Conservation (phyloP, 805 yeast genomes). For the Cyberlindnera mycetangii region DNA sequence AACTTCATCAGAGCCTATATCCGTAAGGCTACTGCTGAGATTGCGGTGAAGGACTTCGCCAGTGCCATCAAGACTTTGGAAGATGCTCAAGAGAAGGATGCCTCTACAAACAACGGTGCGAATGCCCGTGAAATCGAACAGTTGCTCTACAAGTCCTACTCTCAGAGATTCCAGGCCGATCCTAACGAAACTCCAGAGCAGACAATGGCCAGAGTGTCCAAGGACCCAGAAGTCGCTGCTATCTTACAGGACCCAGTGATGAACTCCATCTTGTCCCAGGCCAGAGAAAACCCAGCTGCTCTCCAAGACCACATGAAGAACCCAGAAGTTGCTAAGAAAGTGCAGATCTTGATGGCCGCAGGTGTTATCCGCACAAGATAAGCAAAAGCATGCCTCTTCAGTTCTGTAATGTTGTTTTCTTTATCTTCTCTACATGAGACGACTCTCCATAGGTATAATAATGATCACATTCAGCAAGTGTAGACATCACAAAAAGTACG, state of each 20-base stretch:
- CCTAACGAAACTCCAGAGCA: constrained; percentile 89
- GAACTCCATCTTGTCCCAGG: constrained; percentile 93
- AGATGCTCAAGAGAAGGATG: constrained; percentile 73
- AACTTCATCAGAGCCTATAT: constrained; percentile 90
- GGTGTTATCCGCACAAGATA: constrained; percentile 89
- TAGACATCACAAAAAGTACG: constrained; percentile 5
- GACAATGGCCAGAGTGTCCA: constrained; percentile 83
- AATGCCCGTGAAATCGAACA: constrained; percentile 76
- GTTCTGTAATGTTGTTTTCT: not conserved
- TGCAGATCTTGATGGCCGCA: constrained; percentile 87
- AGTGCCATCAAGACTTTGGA: constrained; percentile 79
- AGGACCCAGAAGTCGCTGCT: constrained; percentile 91
- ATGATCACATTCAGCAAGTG: not conserved
- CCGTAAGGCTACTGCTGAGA: constrained; percentile 92
- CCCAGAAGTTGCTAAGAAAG: constrained; percentile 87
- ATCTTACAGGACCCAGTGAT: constrained; percentile 93
- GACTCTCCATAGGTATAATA: not conserved
- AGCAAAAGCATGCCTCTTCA: constrained; percentile 21
- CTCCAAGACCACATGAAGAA: constrained; percentile 96
- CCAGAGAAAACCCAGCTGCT: constrained; percentile 93
- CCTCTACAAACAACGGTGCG: constrained; percentile 56
- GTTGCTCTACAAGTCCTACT: constrained; percentile 70
- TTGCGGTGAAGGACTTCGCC: constrained; percentile 85
- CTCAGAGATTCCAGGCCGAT: constrained; percentile 74
- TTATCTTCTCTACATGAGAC: not conserved